These are phyloP conservation scores for Paspalum vaginatum DNA, from an alignment of 176 grass and related monocot genomes.

Conservation along the genomic window DNA sequence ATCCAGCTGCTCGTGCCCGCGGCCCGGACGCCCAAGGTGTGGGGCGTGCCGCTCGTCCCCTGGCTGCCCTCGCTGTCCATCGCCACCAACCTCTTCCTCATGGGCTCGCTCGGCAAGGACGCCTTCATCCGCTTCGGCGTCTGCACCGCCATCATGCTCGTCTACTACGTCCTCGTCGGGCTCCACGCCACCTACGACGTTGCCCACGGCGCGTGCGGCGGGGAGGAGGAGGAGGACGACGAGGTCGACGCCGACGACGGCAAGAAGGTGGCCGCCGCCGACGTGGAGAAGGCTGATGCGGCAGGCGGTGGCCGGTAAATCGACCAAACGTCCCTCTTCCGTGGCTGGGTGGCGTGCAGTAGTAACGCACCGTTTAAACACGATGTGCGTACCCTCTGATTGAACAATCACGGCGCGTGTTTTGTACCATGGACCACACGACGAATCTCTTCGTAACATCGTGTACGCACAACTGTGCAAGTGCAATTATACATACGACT, in stretches of 20 bases:
- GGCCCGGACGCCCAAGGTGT: slow-evolving; percentile 64
- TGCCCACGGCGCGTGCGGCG: slow-evolving; percentile 52
- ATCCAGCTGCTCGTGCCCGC: slow-evolving; percentile 68
- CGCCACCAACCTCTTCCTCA: slow-evolving; percentile 92
- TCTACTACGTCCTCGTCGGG: slow-evolving; percentile 87
- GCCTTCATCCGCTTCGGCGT: slow-evolving; percentile 78
- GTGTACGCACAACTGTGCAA: not conserved
- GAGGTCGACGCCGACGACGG: not conserved
- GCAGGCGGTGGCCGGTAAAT: not conserved
- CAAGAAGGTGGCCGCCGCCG: slow-evolving; percentile 19
- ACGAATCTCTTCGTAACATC: not conserved
- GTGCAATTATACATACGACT: not conserved
- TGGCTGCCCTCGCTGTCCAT: slow-evolving; percentile 97
- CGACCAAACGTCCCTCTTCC: not conserved
- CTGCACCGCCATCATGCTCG: slow-evolving; percentile 74
- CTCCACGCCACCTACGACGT: slow-evolving; percentile 93
- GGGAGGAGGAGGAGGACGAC: not conserved
- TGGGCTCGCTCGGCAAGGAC: slow-evolving; percentile 74
- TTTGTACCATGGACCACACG: not conserved
- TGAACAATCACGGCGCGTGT: not conserved
- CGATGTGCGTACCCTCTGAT: too few species aligned
- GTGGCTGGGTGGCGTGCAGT: not conserved
- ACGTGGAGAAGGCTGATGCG: slow-evolving; percentile 46
- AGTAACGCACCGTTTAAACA: too few species aligned
- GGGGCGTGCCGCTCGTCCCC: slow-evolving; percentile 91